phyloP scores from a whole-genome alignment of 495 filamentous ascomycete species.

The Penicillium simplicissimum region DNA sequence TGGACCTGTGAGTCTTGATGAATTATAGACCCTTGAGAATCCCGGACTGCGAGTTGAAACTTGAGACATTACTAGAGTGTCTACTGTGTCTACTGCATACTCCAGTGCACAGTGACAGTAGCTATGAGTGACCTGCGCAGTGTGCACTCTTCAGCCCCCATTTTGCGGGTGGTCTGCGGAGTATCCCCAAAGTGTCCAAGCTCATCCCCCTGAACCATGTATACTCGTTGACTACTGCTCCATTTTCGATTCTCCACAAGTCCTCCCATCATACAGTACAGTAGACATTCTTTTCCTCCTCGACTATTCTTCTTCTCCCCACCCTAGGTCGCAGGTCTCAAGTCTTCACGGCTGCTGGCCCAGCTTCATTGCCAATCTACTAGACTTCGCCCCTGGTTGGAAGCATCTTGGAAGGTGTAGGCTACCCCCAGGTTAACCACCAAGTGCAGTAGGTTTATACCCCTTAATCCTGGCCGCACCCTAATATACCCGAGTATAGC shows the following conservation, averaged over 20 bases:
- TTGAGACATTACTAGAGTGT: too few species aligned
- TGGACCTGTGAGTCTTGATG: too few species aligned
- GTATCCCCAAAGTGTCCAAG: neutral
- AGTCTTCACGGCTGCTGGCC: slow-evolving; percentile 13
- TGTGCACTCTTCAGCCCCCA: neutral
- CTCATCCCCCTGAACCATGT: neutral
- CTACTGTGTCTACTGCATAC: too few species aligned
- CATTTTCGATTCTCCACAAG: too few species aligned
- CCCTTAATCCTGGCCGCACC: neutral
- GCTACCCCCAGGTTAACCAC: neutral
- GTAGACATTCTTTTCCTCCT: slow-evolving; percentile 11
- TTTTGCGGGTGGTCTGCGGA: neutral
- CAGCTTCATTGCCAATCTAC: slow-evolving; percentile 15
- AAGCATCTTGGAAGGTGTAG: neutral
- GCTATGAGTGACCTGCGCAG: neutral
- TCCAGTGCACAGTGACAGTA: neutral
- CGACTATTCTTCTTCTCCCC: neutral
- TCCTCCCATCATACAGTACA: neutral
- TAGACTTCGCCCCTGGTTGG: neutral
- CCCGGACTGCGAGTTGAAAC: neutral
- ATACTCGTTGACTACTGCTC: neutral
- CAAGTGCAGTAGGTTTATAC: neutral
- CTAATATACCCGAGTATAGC: slow-evolving; percentile 7
- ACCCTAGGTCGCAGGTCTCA: neutral
- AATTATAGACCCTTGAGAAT: neutral